A percentile compares a stretch with the other conserved stretches of the same genome.
Evolutionary conservation across 140 eudicot genomes (phyloP).

Genomic region (Cichorium intybus): DNA sequence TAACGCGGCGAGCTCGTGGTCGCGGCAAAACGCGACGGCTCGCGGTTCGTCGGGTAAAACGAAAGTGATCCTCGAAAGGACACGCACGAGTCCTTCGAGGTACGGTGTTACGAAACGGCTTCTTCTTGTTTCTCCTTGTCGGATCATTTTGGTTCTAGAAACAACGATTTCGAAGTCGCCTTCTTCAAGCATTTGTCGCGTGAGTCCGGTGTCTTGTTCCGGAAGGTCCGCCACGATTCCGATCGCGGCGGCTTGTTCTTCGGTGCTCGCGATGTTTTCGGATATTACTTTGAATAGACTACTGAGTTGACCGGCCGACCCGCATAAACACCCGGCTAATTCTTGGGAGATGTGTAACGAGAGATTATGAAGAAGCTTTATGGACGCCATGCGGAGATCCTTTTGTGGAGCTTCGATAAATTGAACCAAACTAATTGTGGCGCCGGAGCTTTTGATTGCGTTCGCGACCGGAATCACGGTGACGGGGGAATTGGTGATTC

Average conservation of each 20-base stretch:
- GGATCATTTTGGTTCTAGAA: conserved; percentile 54
- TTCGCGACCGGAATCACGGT: conserved; percentile 59
- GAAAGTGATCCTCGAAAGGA: conserved; percentile 70
- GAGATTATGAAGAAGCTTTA: conserved; percentile 72
- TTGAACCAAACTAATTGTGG: conserved; percentile 82
- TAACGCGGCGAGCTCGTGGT: conserved; percentile 50
- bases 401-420: conserved; percentile 86
- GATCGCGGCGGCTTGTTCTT: conserved; percentile 89
- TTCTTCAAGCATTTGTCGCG: conserved; percentile 67
- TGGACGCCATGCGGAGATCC: conserved; percentile 69
- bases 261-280: conserved; percentile 65
- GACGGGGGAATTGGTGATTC: conserved; percentile 63
- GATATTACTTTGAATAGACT: conserved; percentile 56
- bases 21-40: conserved; percentile 53
- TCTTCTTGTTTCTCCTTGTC: conserved; percentile 85
- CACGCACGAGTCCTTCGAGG: conserved; percentile 84
- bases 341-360: conserved; percentile 77
- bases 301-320: conserved; percentile 74
- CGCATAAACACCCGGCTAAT: conserved; percentile 56
- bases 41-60: conserved; percentile 58
- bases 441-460: conserved; percentile 92
- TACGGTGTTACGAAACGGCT: conserved; percentile 82
- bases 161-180: conserved; percentile 57
- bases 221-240: conserved; percentile 85
- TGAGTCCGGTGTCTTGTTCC: conserved; percentile 59